Conservation (phyloP, 495 filamentous ascomycete genomes). For the Lasiosphaeria ovina region DNA sequence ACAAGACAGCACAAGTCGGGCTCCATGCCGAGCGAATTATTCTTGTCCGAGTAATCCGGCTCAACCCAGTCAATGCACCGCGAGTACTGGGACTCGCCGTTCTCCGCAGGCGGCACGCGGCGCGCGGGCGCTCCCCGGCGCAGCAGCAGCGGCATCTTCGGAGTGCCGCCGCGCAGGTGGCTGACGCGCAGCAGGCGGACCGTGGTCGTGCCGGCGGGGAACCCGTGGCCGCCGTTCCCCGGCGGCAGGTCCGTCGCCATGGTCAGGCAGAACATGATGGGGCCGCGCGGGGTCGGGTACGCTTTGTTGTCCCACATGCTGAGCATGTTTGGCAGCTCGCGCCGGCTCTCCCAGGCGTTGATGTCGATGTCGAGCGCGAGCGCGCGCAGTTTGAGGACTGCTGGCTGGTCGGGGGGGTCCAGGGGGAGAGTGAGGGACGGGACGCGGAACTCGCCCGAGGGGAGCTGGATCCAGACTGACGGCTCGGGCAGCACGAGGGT, state of each 20-base stretch:
- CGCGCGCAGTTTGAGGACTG: not conserved
- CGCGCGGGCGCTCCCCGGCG: not conserved
- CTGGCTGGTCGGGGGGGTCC: not conserved
- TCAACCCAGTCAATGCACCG: not conserved
- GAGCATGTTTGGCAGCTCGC: not conserved
- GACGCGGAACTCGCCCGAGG: not conserved
- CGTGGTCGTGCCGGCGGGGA: not conserved
- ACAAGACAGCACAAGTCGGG: not conserved
- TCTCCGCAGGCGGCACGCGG: not conserved
- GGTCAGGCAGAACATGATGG: not conserved
- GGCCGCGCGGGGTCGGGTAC: not conserved
- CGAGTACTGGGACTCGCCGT: not conserved
- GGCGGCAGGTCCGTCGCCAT: not conserved
- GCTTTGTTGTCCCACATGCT: not conserved
- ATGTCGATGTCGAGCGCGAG: not conserved
- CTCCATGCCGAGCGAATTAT: not conserved
- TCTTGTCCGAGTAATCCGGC: not conserved
- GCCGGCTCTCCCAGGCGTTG: not conserved
- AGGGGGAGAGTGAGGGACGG: not conserved
- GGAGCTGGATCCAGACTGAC: not conserved
- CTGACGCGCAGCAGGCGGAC: not conserved
- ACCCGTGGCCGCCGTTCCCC: not conserved
- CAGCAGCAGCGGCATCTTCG: not conserved
- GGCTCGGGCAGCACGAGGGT: not conserved
- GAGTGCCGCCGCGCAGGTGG: not conserved